phyloP scores from a whole-genome alignment of 129 eudicot genomes.

The Calendula officinalis region DNA sequence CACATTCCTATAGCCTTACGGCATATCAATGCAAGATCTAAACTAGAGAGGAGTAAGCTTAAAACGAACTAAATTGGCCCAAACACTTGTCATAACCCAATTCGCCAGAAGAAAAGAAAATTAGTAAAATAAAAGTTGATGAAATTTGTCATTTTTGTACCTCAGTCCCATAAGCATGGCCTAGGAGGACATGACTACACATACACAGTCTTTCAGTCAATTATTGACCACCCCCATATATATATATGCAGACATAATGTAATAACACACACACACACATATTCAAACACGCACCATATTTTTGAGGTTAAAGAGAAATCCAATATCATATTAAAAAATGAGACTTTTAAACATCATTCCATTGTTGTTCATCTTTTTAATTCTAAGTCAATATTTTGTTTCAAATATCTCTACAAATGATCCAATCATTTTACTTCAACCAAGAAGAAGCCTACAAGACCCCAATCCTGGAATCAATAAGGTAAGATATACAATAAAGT shows the following conservation, averaged over 20 bases:
- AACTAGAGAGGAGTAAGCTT: too few species aligned
- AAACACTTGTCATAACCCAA: not conserved
- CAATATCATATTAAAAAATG: slow-evolving; percentile 27
- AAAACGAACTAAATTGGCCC: too few species aligned
- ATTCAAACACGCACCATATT: not conserved
- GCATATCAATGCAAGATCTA: too few species aligned
- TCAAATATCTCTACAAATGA: slow-evolving; percentile 1
- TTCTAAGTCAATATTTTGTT: slow-evolving; percentile 19
- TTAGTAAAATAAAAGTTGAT: slow-evolving; percentile 3
- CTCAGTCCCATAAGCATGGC: slow-evolving; percentile 36
- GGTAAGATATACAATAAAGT: too few species aligned
- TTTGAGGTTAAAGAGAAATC: not conserved
- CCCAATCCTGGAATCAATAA: not conserved
- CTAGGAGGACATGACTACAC: slow-evolving; percentile 13
- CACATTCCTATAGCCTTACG: too few species aligned
- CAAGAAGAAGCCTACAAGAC: slow-evolving; percentile 20
- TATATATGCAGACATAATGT: slow-evolving; percentile 20
- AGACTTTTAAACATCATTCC: slow-evolving; percentile 23
- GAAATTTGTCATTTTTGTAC: slow-evolving; percentile 27
- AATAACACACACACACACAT: slow-evolving; percentile 9
- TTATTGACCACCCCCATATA: slow-evolving; percentile 22
- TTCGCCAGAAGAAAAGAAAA: not conserved
- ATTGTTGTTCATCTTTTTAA: slow-evolving; percentile 20
- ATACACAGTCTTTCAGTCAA: slow-evolving; percentile 21
- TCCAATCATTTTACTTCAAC: slow-evolving; percentile 23